phyloP scores from a whole-genome alignment of 345 rosid genomes.

The Lagerstroemia speciosa region DNA sequence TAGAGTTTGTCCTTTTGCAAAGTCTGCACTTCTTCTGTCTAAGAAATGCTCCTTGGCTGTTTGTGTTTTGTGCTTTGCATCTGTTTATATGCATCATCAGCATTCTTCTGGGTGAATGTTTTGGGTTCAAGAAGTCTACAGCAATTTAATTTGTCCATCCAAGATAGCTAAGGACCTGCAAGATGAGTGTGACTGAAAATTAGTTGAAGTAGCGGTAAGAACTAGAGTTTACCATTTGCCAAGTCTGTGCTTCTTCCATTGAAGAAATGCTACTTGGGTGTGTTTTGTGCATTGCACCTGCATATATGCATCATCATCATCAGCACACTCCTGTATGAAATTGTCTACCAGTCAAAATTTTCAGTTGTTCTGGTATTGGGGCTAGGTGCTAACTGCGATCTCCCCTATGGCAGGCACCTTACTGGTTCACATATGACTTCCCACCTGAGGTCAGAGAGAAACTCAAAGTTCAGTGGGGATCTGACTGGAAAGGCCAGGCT shows the following conservation, averaged over 20 bases:
- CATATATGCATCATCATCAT: too few relatives aligned
- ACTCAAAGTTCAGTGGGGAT: slow-evolving; percentile 70
- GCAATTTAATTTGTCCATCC: not conserved
- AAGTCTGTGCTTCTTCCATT: too few relatives aligned
- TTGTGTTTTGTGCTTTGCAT: not conserved
- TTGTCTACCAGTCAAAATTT: too few relatives aligned
- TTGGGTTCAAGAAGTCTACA: not conserved
- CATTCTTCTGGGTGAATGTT: not conserved
- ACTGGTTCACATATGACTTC: slow-evolving; percentile 88
- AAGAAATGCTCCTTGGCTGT: not conserved
- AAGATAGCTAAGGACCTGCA: not conserved
- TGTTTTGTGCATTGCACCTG: too few relatives aligned
- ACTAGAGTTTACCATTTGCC: too few relatives aligned
- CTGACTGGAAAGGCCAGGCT: slow-evolving; percentile 97
- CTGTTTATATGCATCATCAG: not conserved
- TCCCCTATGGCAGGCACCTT: slow-evolving; percentile 42
- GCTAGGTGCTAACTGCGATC: not conserved
- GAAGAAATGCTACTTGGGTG: too few relatives aligned
- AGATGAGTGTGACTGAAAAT: not conserved
- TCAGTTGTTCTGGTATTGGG: not conserved
- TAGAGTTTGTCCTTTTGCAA: slow-evolving; percentile 1
- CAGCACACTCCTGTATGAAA: too few relatives aligned
- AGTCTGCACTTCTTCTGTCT: not conserved
- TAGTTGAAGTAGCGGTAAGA: too few relatives aligned
- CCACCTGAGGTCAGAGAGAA: slow-evolving; percentile 85